phyloP scores from a whole-genome alignment of 257 asterid species.

The Salvia rosmarinus region DNA sequence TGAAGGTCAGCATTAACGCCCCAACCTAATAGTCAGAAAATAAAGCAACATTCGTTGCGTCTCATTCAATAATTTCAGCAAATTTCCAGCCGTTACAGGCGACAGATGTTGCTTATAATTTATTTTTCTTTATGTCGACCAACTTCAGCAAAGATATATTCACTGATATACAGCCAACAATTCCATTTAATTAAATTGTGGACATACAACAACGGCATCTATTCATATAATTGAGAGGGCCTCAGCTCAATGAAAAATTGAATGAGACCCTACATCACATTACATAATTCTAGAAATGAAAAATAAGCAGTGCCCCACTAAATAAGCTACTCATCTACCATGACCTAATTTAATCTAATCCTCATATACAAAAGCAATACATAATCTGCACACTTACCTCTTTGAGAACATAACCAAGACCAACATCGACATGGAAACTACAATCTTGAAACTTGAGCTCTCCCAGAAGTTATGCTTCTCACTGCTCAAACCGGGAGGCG shows the following conservation, averaged over 20 bases:
- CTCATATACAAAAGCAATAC: slow-evolving; percentile 40
- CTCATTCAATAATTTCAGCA: neutral
- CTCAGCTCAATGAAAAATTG: slow-evolving; percentile 23
- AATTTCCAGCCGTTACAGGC: neutral
- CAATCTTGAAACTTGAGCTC: slow-evolving; percentile 75
- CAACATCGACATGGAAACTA: slow-evolving; percentile 84
- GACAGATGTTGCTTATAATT: neutral
- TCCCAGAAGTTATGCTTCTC: slow-evolving; percentile 83
- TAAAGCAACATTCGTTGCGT: neutral
- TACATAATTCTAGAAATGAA: slow-evolving; percentile 33
- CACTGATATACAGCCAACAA: neutral
- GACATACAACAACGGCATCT: slow-evolving; percentile 23
- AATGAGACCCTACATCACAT: neutral
- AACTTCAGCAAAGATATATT: neutral
- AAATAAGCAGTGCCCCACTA: slow-evolving; percentile 30
- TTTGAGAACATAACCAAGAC: slow-evolving; percentile 70
- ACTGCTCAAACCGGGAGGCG: slow-evolving; percentile 17
- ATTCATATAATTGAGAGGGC: slow-evolving; percentile 28
- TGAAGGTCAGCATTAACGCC: neutral
- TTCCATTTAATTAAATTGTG: slow-evolving; percentile 3
- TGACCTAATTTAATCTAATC: slow-evolving; percentile 28
- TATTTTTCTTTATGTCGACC: neutral
- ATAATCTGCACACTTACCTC: slow-evolving; percentile 45
- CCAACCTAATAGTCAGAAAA: neutral
- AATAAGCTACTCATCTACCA: slow-evolving; percentile 32